Conservation (phyloP, 164 flowering plant species). For the Berberis thunbergii region DNA sequence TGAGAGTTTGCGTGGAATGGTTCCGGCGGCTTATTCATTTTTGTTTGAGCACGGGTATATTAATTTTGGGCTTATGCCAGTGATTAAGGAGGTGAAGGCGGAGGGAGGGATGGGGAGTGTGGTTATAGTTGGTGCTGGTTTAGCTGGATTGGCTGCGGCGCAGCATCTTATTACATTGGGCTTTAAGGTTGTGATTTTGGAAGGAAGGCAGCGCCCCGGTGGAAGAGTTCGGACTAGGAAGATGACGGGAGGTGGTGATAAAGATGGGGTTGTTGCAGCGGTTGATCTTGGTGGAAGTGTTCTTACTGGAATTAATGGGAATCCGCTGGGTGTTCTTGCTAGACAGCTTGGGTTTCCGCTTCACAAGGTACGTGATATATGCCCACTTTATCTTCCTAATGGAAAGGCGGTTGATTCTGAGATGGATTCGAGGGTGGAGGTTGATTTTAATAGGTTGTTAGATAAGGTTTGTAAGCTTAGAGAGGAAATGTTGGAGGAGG, state of each 20-base stretch:
- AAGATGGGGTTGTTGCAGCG: conserved; percentile 51
- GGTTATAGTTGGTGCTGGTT: conserved; percentile 77
- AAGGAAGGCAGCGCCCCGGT: conserved; percentile 80
- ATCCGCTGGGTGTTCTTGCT: conserved; percentile 88
- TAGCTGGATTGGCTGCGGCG: conserved; percentile 81
- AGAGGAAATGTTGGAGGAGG: conserved; percentile 74
- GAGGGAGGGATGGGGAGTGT: conserved; percentile 37
- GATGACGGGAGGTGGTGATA: conserved; percentile 37
- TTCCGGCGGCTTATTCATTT: conserved; percentile 56
- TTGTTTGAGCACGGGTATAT: conserved; percentile 78
- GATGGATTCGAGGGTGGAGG: conserved; percentile 73
- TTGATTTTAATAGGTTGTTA: conserved; percentile 63
- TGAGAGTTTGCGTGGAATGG: conserved; percentile 47
- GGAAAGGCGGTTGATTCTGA: conserved; percentile 68
- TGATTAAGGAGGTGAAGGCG: conserved; percentile 37
- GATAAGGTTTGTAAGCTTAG: conserved; percentile 94
- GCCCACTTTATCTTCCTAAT: conserved; percentile 86
- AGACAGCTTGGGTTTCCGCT: conserved; percentile 82
- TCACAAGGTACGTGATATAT: conserved; percentile 94
- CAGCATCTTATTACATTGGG: conserved; percentile 67
- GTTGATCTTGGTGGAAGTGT: conserved; percentile 96
- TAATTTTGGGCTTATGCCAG: conserved; percentile 78
- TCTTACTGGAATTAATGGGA: conserved; percentile 96
- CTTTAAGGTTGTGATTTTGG: conserved; percentile 75
- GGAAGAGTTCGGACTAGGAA: conserved; percentile 73